Percentiles rank a stretch among this genome's conserved stretches.
Conservation (phyloP, 2,329 filamentous ascomycete species). For the Alternaria triticina region DNA sequence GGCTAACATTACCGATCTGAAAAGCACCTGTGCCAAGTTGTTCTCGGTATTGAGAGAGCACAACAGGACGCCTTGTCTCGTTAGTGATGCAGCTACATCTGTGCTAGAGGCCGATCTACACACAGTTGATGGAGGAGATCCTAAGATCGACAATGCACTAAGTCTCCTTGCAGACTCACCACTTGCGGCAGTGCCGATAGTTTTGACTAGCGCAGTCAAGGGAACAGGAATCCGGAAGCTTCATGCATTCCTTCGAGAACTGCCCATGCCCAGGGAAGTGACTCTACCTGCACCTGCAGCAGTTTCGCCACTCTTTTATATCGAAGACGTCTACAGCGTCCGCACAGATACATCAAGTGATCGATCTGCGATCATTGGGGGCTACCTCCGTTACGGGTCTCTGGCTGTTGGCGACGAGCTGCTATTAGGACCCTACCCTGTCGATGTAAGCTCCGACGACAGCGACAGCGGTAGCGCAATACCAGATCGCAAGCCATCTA, state of each 20-base stretch:
- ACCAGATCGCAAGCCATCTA: conserved; percentile 27
- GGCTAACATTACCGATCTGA: conserved; percentile 74
- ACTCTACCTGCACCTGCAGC: conserved; percentile 45
- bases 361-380: conserved; percentile 72
- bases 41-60: conserved; percentile 78
- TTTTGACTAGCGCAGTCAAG: conserved; percentile 85
- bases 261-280: conserved; percentile 66
- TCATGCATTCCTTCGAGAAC: conserved; percentile 77
- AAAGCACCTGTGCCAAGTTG: conserved; percentile 73
- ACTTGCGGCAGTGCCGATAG: conserved; percentile 72
- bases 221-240: conserved; percentile 81
- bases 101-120: conserved; percentile 55
- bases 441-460: conserved; percentile 41
- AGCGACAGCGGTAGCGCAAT: conserved; percentile 46
- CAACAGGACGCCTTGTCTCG: conserved; percentile 74
- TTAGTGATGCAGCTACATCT: conserved; percentile 50
- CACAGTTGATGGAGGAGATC: conserved; percentile 63
- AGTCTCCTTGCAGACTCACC: conserved; percentile 56
- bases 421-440: conserved; percentile 73
- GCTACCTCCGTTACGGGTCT: conserved; percentile 79
- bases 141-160: conserved; percentile 65
- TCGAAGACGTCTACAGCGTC: conserved; percentile 83
- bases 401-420: conserved; percentile 80
- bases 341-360: conserved; percentile 52
- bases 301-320: conserved; percentile 76